Percentiles rank a stretch among this genome's conserved stretches.
Evolutionary conservation across 768 basidiomycete genomes (phyloP).

Genomic region (Tricholoma hemisulphureum): DNA sequence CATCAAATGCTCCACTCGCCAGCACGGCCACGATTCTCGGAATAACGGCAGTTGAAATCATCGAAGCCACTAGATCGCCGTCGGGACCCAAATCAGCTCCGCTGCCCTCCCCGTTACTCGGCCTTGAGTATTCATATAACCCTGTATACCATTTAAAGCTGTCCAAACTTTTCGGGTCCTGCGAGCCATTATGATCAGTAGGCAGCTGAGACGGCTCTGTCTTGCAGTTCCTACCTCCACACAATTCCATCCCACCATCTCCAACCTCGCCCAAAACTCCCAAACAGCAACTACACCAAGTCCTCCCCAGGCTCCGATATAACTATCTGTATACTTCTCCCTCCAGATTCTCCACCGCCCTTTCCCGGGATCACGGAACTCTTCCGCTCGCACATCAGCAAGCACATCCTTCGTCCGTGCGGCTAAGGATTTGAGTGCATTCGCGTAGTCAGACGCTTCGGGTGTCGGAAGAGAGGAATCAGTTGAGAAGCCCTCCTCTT

Average conservation of each 20-base stretch:
- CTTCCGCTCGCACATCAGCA: slow-evolving; percentile 78
- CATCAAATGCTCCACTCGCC: slow-evolving; percentile 79
- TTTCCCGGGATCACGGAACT: slow-evolving; percentile 76
- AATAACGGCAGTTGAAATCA: slow-evolving; percentile 81
- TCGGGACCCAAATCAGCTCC: slow-evolving; percentile 72
- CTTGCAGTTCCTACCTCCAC: slow-evolving; percentile 54
- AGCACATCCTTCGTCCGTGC: slow-evolving; percentile 57
- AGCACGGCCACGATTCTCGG: slow-evolving; percentile 72
- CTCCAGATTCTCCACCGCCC: slow-evolving; percentile 75
- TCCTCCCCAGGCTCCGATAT: slow-evolving; percentile 89
- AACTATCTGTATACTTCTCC: slow-evolving; percentile 73
- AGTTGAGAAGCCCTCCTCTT: slow-evolving; percentile 86
- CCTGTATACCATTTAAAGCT: slow-evolving; percentile 82
- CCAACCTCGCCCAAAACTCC: slow-evolving; percentile 93
- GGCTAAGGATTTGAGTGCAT: slow-evolving; percentile 56
- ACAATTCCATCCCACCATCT: slow-evolving; percentile 86
- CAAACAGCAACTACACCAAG: slow-evolving; percentile 84
- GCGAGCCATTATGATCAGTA: slow-evolving; percentile 13
- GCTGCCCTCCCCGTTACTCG: slow-evolving; percentile 42
- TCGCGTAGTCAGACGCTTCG: slow-evolving; percentile 67
- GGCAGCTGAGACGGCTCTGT: not conserved
- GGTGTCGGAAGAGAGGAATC: slow-evolving; percentile 69
- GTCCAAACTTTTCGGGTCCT: slow-evolving; percentile 62
- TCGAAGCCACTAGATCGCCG: slow-evolving; percentile 83
- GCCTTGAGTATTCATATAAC: slow-evolving; percentile 75